Evolutionary conservation across 345 rosid species (phyloP).

Genomic region (Camelina neglecta): DNA sequence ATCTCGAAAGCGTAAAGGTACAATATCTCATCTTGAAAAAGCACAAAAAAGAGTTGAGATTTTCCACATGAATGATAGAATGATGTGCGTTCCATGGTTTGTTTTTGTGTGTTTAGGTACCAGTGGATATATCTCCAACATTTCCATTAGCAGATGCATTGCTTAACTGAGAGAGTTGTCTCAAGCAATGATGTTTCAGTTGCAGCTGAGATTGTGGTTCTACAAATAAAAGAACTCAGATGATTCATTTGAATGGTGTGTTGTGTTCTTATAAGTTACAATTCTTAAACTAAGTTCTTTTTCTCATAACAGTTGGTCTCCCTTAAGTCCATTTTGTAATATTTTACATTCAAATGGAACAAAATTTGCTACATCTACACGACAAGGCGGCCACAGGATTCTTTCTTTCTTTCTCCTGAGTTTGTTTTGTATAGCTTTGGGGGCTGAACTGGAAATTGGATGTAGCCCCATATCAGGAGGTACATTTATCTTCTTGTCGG

Average conservation of each 20-base stretch:
- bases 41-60: background rate
- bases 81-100: background rate
- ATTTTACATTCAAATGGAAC: slow-evolving; percentile 25
- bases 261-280: too few species aligned
- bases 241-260: background rate
- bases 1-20: slow-evolving; percentile 71
- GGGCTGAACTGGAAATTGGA: slow-evolving; percentile 23
- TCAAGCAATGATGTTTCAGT: slow-evolving; percentile 23
- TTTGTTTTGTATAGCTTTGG: slow-evolving; percentile 39
- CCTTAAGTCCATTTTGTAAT: slow-evolving; percentile 48
- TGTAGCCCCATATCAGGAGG: slow-evolving; percentile 28
- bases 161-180: slow-evolving; percentile 43
- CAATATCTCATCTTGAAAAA: background rate
- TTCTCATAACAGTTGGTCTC: slow-evolving; percentile 49
- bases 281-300: too few species aligned
- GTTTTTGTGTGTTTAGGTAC: slow-evolving; percentile 57
- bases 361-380: slow-evolving; percentile 28
- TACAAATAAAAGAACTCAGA: slow-evolving; percentile 17
- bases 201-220: background rate
- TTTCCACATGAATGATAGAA: slow-evolving; percentile 2
- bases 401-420: slow-evolving; percentile 32
- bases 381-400: slow-evolving; percentile 34
- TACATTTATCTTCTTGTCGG: slow-evolving; percentile 20
- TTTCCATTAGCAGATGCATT: slow-evolving; percentile 58
- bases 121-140: slow-evolving; percentile 77